Base-by-base conservation (phyloP, 768 basidiomycete genomes). In the Lyophyllum shimeji region DNA sequence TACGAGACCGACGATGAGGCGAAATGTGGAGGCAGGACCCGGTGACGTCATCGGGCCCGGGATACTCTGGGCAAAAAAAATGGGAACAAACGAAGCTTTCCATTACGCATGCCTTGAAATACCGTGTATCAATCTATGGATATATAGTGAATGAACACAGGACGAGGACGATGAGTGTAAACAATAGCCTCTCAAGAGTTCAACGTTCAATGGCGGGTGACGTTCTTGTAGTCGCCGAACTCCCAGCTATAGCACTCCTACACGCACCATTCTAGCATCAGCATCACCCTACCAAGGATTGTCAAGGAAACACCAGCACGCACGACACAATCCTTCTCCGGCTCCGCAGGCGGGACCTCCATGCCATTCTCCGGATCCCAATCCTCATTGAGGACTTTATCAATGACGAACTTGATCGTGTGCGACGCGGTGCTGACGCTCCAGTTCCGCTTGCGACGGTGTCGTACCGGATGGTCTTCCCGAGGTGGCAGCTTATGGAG, bases 401-500 rank as follows among this genome's bases (percentile, higher is more conserved):
- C 88, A 60, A 93, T 81, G 47, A 93, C 68, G 3, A 84, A 77
- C n/a, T 75, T 75, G 57, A 95, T 91, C 1, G 79, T 66, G 56
- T 95, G 93, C 7, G 83, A 88, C 17, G 86, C 76, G 17, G 90
- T 66, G 62, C 89, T 83, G 20, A 92, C 92, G 17, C 76, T 73
- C 95, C 95, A 97, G 1, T 84, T 82, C 13, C 87, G 78, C 63
- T 86, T 84, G 18, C 82, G 25, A 97, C 90, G 0, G 94, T 94
- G 69, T 98, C 95, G 67, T 93, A 96, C 6, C 85, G 73, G 48
- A 90, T 84, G 15, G 85, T 82, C 66, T 88, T 84, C 21, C 96
- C 96, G 0, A 90, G 79, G 68, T 98, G 96, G 64, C 96, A 98
- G n/a, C 84, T 83, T 44, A 52, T 7, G 31, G 3, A 9, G 49